Percentiles rank a stretch among this genome's conserved stretches.
Conservation (phyloP, 352 stramenopile genomes). For the Globisporangium carolinianum region DNA sequence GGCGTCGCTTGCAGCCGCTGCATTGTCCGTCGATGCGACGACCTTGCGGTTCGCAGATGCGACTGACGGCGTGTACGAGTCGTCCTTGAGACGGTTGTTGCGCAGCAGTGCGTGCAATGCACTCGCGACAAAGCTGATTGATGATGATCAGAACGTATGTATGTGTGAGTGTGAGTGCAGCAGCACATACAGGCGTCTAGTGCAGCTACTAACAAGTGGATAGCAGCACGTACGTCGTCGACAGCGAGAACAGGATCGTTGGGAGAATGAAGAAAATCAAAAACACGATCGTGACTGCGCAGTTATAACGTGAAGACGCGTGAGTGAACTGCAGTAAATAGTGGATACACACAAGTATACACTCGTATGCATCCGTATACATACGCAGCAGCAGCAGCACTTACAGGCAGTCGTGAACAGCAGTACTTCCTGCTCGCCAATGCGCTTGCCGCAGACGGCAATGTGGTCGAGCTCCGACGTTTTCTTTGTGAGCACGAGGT, state of each 20-base stretch:
- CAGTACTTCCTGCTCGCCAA: slow-evolving; percentile 58
- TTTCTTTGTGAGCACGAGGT: slow-evolving; percentile 48
- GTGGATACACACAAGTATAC: too few relatives aligned
- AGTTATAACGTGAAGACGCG: slow-evolving; percentile 1
- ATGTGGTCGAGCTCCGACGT: slow-evolving; percentile 31
- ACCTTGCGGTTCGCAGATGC: neutral
- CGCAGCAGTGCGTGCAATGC: slow-evolving; percentile 46
- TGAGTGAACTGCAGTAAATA: too few relatives aligned
- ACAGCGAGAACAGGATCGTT: slow-evolving; percentile 60
- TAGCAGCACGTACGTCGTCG: slow-evolving; percentile 35
- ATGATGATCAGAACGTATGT: neutral
- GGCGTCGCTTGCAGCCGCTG: slow-evolving; percentile 21
- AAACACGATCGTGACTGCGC: slow-evolving; percentile 56
- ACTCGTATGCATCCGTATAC: too few relatives aligned
- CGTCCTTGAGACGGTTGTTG: slow-evolving; percentile 66
- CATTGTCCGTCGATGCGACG: neutral
- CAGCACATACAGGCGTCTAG: too few relatives aligned
- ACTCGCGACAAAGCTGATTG: slow-evolving; percentile 28
- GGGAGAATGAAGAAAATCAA: slow-evolving; percentile 70
- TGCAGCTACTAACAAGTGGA: too few relatives aligned
- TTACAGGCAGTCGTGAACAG: slow-evolving; percentile 53
- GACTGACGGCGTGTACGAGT: slow-evolving; percentile 23
- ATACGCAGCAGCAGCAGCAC: slow-evolving; percentile 5
- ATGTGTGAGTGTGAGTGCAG: neutral
- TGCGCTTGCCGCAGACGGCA: slow-evolving; percentile 40